phyloP scores from a whole-genome alignment of 2,329 filamentous ascomycete species.

The Pseudogymnoascus sp. region DNA sequence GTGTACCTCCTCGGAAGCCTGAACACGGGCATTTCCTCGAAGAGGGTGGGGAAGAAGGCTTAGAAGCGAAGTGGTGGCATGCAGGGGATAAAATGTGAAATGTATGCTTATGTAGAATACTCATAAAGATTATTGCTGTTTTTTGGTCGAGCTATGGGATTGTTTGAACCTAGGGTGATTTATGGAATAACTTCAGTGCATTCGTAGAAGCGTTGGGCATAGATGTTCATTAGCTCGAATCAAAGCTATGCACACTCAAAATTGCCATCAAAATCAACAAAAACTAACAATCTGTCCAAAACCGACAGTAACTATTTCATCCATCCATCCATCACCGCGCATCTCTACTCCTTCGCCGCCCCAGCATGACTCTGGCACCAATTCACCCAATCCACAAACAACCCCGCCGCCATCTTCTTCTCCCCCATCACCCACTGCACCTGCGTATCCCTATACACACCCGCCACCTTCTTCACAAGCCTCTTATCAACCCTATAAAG shows the following conservation, averaged over 20 bases:
- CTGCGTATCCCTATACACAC: conserved; percentile 59
- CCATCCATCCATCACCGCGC: background rate
- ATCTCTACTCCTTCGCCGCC: background rate
- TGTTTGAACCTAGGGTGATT: background rate
- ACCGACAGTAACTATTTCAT: background rate
- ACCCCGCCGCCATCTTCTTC: conserved; percentile 54
- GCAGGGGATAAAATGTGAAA: background rate
- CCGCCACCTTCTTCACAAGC: conserved; percentile 49
- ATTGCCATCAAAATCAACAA: background rate
- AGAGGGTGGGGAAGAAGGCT: background rate
- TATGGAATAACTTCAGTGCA: background rate
- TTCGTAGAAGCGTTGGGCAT: background rate
- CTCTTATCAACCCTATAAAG: conserved; percentile 50
- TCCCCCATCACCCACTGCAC: conserved; percentile 51
- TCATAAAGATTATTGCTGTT: conserved; percentile 5
- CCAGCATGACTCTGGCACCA: conserved; percentile 53
- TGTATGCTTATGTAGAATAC: conserved; percentile 10
- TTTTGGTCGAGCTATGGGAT: background rate
- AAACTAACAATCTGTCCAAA: background rate
- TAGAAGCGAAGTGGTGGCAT: background rate
- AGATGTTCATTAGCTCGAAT: conserved; percentile 2
- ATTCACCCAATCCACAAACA: conserved; percentile 69
- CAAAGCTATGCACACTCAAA: background rate
- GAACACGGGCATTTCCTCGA: conserved; percentile 24
- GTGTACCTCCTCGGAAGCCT: conserved; percentile 62